These are phyloP conservation scores for Nakaseomyces kungkrabaensis DNA, from an alignment of 1,139 yeast genomes.

Conservation along the genomic window DNA sequence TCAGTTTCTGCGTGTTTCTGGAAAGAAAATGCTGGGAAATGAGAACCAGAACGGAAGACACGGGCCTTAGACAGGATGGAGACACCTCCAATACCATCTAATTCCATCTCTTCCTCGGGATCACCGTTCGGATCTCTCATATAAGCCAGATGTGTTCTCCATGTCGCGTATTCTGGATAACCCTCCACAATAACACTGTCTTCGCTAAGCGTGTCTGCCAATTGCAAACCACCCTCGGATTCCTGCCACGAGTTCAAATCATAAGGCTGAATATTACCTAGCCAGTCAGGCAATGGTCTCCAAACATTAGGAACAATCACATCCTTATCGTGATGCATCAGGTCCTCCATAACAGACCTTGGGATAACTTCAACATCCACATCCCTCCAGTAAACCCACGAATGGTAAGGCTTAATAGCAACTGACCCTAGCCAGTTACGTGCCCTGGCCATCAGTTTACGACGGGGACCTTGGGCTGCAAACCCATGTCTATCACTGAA, in stretches of 20 bases:
- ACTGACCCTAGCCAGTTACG: constrained; percentile 76
- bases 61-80: constrained; percentile 74
- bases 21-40: constrained; percentile 83
- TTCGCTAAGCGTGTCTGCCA: constrained; percentile 59
- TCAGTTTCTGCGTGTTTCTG: constrained; percentile 88
- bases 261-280: constrained; percentile 73
- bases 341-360: constrained; percentile 63
- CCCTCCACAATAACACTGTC: constrained; percentile 90
- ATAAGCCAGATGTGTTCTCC: constrained; percentile 77
- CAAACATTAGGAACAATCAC: constrained; percentile 86
- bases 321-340: constrained; percentile 68
- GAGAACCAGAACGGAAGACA: constrained; percentile 73
- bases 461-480: constrained; percentile 67
- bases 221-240: constrained; percentile 55
- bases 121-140: constrained; percentile 56
- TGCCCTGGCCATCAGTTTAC: constrained; percentile 85
- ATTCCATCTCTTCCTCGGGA: constrained; percentile 54
- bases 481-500: constrained; percentile 61
- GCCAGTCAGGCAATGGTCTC: constrained; percentile 73
- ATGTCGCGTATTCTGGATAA: constrained; percentile 81
- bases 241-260: constrained; percentile 88
- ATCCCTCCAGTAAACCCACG: constrained; percentile 94
- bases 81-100: constrained; percentile 90
- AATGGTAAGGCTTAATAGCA: constrained; percentile 74
- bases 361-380: constrained; percentile 83